Base-by-base conservation (phyloP, 768 basidiomycete genomes). In the Boletus pseudo-olivaceus region DNA sequence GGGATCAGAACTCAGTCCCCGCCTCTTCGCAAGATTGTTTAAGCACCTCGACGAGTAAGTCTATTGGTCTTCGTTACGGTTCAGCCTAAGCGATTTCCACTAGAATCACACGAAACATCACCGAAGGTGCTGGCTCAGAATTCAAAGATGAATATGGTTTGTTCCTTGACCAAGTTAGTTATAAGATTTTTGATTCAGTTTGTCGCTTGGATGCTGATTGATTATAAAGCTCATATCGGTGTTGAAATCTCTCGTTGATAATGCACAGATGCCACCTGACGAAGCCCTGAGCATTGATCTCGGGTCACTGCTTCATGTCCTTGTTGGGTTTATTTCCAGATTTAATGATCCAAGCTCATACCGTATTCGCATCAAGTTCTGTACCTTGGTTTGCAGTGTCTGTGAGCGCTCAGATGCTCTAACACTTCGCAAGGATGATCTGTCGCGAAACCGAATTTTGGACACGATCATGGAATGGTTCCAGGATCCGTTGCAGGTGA, bases 401-500 rank as follows among this genome's bases (percentile, higher is more conserved):
- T 84, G 87, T 61, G 77, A 78, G 38, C 82, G 84, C 23, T 73
- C 77, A 4, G 86, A 87, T 51, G 75, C 77, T 7, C 67, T 91
- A 20, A 78, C 78, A 23, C 67, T 88, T 58, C 84, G 84, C 15
- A 89, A 85, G 67, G 88, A 90, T 61, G 82, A 76, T 56, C 69
- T 72, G 50, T 76, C 82, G 14, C 82, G 90, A 12, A 87, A 90
- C 66, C 76, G 78, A 35, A 80, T 93, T 37, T 75, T 93, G 26
- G 90, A 94, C 55, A 78, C 81, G 32, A 73, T 95, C n/a, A 75
- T 87, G 65, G 84, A 87, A 41, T 96, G 93, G 93, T 82, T 90
- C 39, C 77, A 80, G 56, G 78, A 82, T 48, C 74, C 79, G 8
- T 53, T 73, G 15, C 59, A 64, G 54, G 89, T 88, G 49, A 51